Evolutionary conservation across 441 rosid genomes (phyloP).

Genomic region (Croton setiger): DNA sequence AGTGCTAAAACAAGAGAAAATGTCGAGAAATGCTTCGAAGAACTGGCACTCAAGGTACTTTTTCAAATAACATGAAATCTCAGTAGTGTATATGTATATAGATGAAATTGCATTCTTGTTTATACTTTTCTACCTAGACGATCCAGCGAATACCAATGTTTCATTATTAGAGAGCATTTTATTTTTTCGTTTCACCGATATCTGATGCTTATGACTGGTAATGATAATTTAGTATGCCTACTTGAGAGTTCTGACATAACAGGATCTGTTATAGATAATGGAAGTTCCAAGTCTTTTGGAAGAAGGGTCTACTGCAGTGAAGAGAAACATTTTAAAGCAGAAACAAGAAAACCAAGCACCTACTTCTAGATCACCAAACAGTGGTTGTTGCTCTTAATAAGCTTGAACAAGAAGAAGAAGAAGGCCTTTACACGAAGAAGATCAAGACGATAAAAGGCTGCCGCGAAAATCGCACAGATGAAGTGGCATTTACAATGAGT

Average conservation of each 20-base stretch:
- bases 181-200: no score
- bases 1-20: conserved; percentile 60
- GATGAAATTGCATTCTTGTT: no score
- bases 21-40: conserved; percentile 56
- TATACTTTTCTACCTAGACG: no score
- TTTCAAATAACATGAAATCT: not conserved
- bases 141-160: no score
- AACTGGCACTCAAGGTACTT: conserved; percentile 52
- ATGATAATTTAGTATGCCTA: not conserved
- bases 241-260: conserved; percentile 9
- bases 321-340: conserved; percentile 62
- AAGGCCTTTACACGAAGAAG: conserved; percentile 16
- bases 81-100: no score
- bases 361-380: conserved; percentile 15
- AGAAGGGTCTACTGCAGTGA: conserved; percentile 69
- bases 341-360: conserved; percentile 46
- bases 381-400: conserved; percentile 46
- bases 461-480: no score
- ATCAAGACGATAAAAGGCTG: no score
- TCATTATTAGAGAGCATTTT: no score
- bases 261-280: conserved; percentile 56
- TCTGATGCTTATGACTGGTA: no score
- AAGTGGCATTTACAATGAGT: conserved; percentile 17
- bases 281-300: conserved; percentile 83
- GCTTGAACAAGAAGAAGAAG: conserved; percentile 7